Evolutionary conservation across 1,139 yeast genomes (phyloP), one percentile per base, ranked within the genome.

Genomic region (Scheffersomyces insectosa): DNA sequence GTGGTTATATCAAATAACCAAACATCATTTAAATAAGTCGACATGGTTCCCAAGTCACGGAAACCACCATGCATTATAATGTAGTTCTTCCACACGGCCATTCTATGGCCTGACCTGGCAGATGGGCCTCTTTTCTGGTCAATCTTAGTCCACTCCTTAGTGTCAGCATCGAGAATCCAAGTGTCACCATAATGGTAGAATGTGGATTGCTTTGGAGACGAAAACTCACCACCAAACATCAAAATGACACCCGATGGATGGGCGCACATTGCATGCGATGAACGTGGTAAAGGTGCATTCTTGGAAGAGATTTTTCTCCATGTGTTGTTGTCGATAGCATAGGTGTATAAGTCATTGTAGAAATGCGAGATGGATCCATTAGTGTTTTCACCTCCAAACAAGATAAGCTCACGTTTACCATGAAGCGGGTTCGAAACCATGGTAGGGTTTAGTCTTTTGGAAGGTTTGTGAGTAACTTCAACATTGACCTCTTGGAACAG

Each of bases 171-270:
- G 47, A 93, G 70, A 42, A 91, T 75, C 98, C 98, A 93, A 3
- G 97, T 86, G 59, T 93, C 99, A 14, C 97, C 95, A 62, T 89
- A 93, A 65, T 93, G 99, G 63, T 93, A 95, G 63, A 93, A 93
- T 0, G 97, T 89, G 40, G 90, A 83, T 64, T 93, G 99, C 59
- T 91, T 93, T 2, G 98, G 98, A 6, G 96, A 88, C 1, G 97
- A 88, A 56, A 93, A 93, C 65, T 93, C 99, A 52, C 99, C 99
- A 41, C 98, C 99, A 69, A 89, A 93, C 74, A 93, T 66, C 47
- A 93, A 66, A 23, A 88, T 77, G 1, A 90, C 69, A 7, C 98
- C 98, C 2, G 91, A 83, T 1, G 97, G 96, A 63, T 93, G 98
- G 0, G 89, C 85, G 51, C 93, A 85, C 90, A 90, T 87, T 3